These are phyloP conservation scores for Zymoseptoria tritici DNA, from an alignment of 2,329 filamentous ascomycete species.

Conservation along the genomic window DNA sequence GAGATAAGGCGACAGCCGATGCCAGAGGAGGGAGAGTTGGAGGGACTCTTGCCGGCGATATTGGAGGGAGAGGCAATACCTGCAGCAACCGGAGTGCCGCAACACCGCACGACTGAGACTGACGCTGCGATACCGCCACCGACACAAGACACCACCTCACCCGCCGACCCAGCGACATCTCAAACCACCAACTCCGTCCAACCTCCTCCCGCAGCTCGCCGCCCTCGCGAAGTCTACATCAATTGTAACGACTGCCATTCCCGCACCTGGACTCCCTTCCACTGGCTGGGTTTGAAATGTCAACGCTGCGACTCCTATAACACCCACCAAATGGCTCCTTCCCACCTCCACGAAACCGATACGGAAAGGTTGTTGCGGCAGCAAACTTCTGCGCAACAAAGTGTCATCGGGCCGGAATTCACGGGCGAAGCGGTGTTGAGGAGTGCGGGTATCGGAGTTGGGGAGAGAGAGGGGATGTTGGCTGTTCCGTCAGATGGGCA, in stretches of 20 bases:
- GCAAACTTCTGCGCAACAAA: constrained; percentile 12
- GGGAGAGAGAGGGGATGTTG: neutral
- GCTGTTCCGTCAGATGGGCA: neutral
- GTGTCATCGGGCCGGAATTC: constrained; percentile 29
- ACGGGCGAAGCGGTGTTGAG: constrained; percentile 29
- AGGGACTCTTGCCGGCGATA: constrained; percentile 19
- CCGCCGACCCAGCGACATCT: constrained; percentile 21
- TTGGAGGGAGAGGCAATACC: neutral
- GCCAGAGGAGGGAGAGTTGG: constrained; percentile 48
- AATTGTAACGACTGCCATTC: constrained; percentile 93
- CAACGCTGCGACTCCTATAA: constrained; percentile 51
- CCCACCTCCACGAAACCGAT: constrained; percentile 32
- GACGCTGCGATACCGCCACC: constrained; percentile 5
- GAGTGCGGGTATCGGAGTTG: constrained; percentile 26
- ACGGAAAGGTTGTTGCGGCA: constrained; percentile 27
- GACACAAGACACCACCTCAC: neutral
- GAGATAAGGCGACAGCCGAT: constrained; percentile 86
- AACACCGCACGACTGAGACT: constrained; percentile 64
- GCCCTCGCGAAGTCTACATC: constrained; percentile 57
- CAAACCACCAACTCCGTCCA: neutral
- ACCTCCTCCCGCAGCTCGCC: constrained; percentile 3
- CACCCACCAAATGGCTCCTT: constrained; percentile 42
- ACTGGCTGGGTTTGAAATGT: constrained; percentile 93
- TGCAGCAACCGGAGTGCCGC: constrained; percentile 18
- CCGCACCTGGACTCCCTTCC: constrained; percentile 78